Evolutionary conservation across 495 filamentous ascomycete genomes (phyloP).

Genomic region (Daldinia concentrica): DNA sequence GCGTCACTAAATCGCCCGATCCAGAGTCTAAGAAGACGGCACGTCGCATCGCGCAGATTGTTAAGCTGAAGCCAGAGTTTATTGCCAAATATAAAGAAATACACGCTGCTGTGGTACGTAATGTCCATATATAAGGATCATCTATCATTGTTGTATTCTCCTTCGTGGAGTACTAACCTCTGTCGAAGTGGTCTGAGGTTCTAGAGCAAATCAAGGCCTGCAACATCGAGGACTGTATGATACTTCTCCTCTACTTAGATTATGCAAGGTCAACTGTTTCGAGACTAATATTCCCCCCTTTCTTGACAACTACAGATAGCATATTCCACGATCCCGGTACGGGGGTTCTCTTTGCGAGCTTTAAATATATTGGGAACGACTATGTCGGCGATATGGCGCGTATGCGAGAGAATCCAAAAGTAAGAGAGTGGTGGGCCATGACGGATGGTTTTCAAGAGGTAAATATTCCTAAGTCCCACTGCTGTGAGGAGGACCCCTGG

Average conservation of each 20-base stretch:
- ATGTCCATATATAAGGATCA: neutral
- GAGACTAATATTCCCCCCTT: neutral
- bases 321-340: slow-evolving; percentile 73
- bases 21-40: slow-evolving; percentile 48
- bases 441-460: slow-evolving; percentile 75
- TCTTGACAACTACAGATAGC: slow-evolving; percentile 60
- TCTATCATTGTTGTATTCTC: neutral
- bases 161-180: neutral
- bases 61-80: slow-evolving; percentile 73
- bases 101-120: slow-evolving; percentile 64
- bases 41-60: slow-evolving; percentile 71
- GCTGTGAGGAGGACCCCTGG: neutral
- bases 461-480: neutral
- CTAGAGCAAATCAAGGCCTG: slow-evolving; percentile 75
- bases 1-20: slow-evolving; percentile 33
- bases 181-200: slow-evolving; percentile 70
- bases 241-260: neutral
- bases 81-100: slow-evolving; percentile 74
- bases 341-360: slow-evolving; percentile 72
- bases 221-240: slow-evolving; percentile 75
- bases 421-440: slow-evolving; percentile 81
- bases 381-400: slow-evolving; percentile 75
- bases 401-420: slow-evolving; percentile 74
- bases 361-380: slow-evolving; percentile 77
- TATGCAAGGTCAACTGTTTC: neutral